phyloP scores from a whole-genome alignment of 2,329 filamentous ascomycete species.

The Cadophora sp. region DNA sequence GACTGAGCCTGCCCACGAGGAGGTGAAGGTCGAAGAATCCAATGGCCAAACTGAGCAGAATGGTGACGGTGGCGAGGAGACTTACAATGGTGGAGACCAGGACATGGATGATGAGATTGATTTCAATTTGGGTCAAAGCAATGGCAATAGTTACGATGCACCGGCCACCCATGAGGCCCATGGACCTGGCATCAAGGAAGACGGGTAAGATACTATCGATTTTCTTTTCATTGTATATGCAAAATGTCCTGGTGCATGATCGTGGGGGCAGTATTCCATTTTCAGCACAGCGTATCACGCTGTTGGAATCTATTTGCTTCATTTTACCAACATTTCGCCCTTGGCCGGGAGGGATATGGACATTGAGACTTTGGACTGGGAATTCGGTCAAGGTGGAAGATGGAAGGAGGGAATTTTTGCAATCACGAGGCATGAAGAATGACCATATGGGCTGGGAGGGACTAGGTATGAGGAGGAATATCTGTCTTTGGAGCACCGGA shows the following conservation, averaged over 20 bases:
- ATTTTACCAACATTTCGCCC: not conserved
- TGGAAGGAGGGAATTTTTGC: not conserved
- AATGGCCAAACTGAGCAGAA: conserved; percentile 45
- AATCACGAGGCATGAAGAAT: not conserved
- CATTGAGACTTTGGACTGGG: not conserved
- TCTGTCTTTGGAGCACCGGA: not conserved
- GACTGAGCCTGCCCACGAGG: conserved; percentile 41
- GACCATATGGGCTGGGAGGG: not conserved
- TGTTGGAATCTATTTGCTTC: not conserved
- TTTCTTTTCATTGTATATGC: conserved; percentile 32
- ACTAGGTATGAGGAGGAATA: not conserved
- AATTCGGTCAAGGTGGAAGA: not conserved
- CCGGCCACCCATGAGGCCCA: conserved; percentile 47
- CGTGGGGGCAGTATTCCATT: too few species aligned
- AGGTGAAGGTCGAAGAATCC: conserved; percentile 38
- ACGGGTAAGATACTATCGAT: conserved; percentile 74
- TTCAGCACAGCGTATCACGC: not conserved
- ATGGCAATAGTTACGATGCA: conserved; percentile 47
- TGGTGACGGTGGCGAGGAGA: conserved; percentile 51
- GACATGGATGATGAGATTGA: conserved; percentile 65
- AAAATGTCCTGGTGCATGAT: not conserved
- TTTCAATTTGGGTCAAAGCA: conserved; percentile 57
- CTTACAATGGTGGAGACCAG: conserved; percentile 51
- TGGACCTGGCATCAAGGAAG: conserved; percentile 83
- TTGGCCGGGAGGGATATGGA: not conserved